Conservation (phyloP, 495 filamentous ascomycete genomes). For the Trichoderma parareesei region DNA sequence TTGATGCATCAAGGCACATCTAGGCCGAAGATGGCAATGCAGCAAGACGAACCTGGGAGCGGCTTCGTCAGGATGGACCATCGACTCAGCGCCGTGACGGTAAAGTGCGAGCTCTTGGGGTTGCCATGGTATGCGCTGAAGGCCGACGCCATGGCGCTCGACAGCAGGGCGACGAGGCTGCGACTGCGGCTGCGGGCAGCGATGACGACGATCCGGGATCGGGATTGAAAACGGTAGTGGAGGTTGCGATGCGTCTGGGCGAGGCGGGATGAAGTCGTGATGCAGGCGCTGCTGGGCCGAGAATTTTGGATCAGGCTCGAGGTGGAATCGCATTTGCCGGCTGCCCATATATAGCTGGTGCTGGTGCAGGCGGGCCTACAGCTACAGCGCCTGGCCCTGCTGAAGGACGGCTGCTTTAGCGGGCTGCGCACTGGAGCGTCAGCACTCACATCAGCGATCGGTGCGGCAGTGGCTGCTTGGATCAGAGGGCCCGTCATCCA, state of each 20-base stretch:
- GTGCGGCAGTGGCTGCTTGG: background rate
- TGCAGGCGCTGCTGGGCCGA: background rate
- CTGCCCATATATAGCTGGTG: background rate
- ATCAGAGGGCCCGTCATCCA: background rate
- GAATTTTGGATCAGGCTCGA: background rate
- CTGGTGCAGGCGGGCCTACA: too few species aligned
- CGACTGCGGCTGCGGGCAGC: constrained; percentile 6
- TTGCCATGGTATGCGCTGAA: constrained; percentile 11
- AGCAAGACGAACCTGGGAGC: constrained; percentile 45
- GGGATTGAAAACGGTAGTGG: background rate
- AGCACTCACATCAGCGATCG: background rate
- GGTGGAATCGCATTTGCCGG: background rate
- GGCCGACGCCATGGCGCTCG: constrained; percentile 13
- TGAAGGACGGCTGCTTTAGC: background rate
- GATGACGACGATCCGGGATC: background rate
- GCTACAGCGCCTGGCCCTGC: background rate
- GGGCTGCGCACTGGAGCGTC: constrained; percentile 1
- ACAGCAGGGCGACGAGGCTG: background rate
- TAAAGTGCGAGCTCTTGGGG: constrained; percentile 29
- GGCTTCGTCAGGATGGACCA: constrained; percentile 73
- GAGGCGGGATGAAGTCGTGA: background rate
- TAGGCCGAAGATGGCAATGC: background rate
- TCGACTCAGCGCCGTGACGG: constrained; percentile 64
- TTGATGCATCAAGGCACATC: background rate
- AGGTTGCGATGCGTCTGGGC: background rate